Evolutionary conservation across 1,284 basidiomycete genomes (phyloP), one percentile per base, ranked within the genome.

Genomic region (Sphaerobolus stellatus): DNA sequence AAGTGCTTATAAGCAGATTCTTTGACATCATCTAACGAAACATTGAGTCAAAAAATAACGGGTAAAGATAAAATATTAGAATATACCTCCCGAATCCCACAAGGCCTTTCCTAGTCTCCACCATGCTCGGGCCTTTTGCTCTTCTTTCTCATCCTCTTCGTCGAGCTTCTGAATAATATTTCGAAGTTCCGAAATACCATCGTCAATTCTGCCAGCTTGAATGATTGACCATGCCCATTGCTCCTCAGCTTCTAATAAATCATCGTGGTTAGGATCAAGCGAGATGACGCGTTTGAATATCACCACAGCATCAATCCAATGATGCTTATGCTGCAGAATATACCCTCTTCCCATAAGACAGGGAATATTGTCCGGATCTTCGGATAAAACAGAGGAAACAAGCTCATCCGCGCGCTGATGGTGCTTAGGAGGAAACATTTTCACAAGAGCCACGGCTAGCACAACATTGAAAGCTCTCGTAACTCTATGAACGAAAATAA

Each of bases 391-490:
- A 2, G 83, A 81, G 31, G 91, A 82, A 25, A 96, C 75, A 5
- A 96, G 78, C 13, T 80, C 73, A 28, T 87, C 73, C 1, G 96
- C 95, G 43, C 87, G 84, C 13, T 75, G 63, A 67, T 99, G 96
- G 63, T 98, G 87, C 64, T 94, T 94, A 0, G 96, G 96, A 9
- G 95, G 86, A 69, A 86, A 92, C 51, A 90, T 78, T 61, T 97
- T 88, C 1, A 94, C 90, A 16, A 97, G 78, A 3, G 91, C 86
- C 0, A 81, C 86, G 1, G 83, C 83, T 13, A 94, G 76, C 5
- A 78, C 74, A 6, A 82, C 74, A 51, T 89, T 82, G 65, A 94
- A 82, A 2, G 79, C 81, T 50, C 79, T 79, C 34, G 73, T 75
- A 22, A 79, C 78, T 56, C 86, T 89, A 60, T 41, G 46, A 33